A percentile compares a stretch with the other conserved stretches of the same genome.
Conservation (phyloP, 108 stramenopile species). For the Thalassiosira profunda region DNA sequence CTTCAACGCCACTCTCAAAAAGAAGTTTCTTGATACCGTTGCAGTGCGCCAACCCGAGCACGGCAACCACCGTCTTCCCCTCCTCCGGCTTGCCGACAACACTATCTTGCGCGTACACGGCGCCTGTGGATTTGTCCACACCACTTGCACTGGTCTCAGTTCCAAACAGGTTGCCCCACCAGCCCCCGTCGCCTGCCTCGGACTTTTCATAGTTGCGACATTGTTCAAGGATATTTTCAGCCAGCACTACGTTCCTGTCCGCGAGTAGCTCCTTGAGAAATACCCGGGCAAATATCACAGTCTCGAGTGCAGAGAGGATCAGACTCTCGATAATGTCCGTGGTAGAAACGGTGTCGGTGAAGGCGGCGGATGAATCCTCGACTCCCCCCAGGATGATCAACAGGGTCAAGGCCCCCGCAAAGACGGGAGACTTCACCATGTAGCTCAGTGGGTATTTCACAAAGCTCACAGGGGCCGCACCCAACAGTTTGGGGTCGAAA, state of each 20-base stretch:
- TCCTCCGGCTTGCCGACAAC: constrained; percentile 26
- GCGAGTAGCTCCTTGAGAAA: constrained; percentile 65
- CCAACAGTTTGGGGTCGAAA: constrained; percentile 57
- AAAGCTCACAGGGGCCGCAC: constrained; percentile 55
- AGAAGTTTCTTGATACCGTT: constrained; percentile 73
- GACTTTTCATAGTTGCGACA: constrained; percentile 35
- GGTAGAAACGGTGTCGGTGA: constrained; percentile 5
- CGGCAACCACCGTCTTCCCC: constrained; percentile 64
- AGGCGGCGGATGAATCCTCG: constrained; percentile 14
- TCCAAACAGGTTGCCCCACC: constrained; percentile 10
- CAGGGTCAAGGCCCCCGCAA: constrained; percentile 16
- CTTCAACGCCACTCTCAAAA: constrained; percentile 1
- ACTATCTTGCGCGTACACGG: constrained; percentile 41
- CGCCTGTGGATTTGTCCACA: constrained; percentile 32
- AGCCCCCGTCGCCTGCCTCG: not conserved
- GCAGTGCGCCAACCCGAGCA: constrained; percentile 77
- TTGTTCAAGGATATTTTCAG: constrained; percentile 53
- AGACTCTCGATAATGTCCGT: constrained; percentile 26
- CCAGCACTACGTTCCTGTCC: constrained; percentile 65
- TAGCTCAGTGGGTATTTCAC: constrained; percentile 67
- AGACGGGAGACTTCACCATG: constrained; percentile 53
- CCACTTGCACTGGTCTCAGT: too few species aligned
- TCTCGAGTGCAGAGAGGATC: constrained; percentile 51
- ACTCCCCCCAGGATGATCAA: constrained; percentile 22
- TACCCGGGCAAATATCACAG: constrained; percentile 57